Base-by-base conservation (phyloP, 2,329 filamentous ascomycete genomes). In the Anthostomella pinea region DNA sequence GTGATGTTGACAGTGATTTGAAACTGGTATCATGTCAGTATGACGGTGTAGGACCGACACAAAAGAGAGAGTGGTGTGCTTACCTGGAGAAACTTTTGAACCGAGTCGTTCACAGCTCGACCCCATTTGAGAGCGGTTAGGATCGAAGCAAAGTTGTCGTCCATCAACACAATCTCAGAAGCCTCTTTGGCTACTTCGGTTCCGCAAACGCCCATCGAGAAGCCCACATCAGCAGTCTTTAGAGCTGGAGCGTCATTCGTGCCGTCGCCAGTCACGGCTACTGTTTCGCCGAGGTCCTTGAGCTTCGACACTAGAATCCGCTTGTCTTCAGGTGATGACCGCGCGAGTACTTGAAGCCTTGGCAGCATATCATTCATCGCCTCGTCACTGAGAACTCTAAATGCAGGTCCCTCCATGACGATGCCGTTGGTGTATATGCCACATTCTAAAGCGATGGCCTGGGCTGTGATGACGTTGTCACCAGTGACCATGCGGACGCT, bases 401-500 rank as follows among this genome's bases (percentile, higher is more conserved):
- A 85, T 24, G 69, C 73, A 8, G 80, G 81, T 0, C 81, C 82
- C 62, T 85, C 81, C 79, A 86, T 83, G 31, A 81, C 75, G 41
- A 81, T 62, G 5, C 75, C 80, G 27, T 75, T 74, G 13, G 72
- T 73, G 60, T 73, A 73, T 39, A 88, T 86, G 32, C 85, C 85
- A 46, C 85, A 89, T 41, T 88, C 81, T 7, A 68, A 72, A 2
- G 85, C 83, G 49, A 89, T 89, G 3, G 85, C 85, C 33, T 77
- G 77, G 7, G 83, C 85, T 15, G 85, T 89, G 14, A 79, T 69
- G 44, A 86, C 67, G 52, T 87, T 87, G 60, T 87, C 82, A 49
- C 79, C 82, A 16, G 83, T 87, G 32, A 87, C 83, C 83, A 87
- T 87, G 50, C 83, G 81, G 30, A 86, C 81, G 37, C 78, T 70